A percentile compares a stretch with the other conserved stretches of the same genome.
Evolutionary conservation across 352 stramenopile species (phyloP).

Genomic region (Phytophthora pluvialis): DNA sequence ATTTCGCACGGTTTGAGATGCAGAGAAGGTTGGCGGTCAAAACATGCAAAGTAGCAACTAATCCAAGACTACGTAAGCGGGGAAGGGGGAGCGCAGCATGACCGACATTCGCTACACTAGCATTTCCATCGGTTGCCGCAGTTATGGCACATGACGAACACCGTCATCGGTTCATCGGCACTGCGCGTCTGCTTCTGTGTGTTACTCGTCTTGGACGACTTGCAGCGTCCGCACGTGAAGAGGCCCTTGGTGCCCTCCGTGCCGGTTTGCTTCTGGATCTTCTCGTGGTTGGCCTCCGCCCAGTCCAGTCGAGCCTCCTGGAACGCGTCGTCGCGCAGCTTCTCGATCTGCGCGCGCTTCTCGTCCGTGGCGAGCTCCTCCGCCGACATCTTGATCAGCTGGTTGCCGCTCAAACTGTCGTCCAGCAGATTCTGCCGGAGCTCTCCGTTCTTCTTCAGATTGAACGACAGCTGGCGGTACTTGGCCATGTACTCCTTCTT

Average conservation of each 20-base stretch:
- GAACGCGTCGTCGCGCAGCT: conserved; percentile 84
- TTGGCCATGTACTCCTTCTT: conserved; percentile 93
- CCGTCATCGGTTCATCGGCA: conserved; percentile 98
- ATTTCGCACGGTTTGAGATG: conserved; percentile 20
- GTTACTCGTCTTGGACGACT: conserved; percentile 96
- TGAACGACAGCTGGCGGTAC: conserved; percentile 90
- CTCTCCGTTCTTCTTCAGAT: conserved; percentile 90
- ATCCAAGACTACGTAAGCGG: conserved; percentile 18
- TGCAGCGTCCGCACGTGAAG: conserved; percentile 94
- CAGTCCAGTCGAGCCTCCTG: conserved; percentile 88
- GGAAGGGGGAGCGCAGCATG: conserved; percentile 12
- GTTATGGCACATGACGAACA: conserved; percentile 97
- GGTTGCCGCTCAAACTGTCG: conserved; percentile 71
- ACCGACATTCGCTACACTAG: conserved; percentile 55
- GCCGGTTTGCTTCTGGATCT: conserved; percentile 92
- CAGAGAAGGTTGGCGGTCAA: conserved; percentile 16
- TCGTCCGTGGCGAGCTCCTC: conserved; percentile 90
- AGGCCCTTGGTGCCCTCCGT: conserved; percentile 74
- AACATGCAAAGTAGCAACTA: conserved; percentile 27
- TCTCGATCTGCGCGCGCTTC: conserved; percentile 85
- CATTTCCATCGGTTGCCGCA: conserved; percentile 97
- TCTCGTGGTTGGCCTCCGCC: conserved; percentile 91
- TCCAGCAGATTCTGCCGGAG: conserved; percentile 80
- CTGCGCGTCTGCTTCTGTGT: conserved; percentile 98
- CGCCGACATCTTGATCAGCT: conserved; percentile 83